phyloP scores from a whole-genome alignment of 1,284 basidiomycete species.

The Tilletiopsis washingtonensis region DNA sequence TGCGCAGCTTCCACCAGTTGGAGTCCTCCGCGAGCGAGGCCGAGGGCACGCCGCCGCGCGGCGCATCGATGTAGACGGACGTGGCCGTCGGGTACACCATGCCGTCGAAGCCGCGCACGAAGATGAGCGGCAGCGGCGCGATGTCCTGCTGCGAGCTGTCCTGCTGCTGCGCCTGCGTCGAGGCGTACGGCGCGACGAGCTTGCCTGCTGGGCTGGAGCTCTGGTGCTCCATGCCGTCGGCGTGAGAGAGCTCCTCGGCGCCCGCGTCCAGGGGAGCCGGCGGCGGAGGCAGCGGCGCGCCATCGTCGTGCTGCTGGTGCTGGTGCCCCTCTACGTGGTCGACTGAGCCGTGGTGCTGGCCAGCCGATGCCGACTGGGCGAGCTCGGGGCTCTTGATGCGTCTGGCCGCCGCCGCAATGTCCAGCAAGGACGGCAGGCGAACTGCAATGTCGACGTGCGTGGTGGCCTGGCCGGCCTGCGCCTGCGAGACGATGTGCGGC shows the following conservation, averaged over 20 bases:
- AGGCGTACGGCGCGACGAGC: constrained; percentile 19
- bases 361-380: no score
- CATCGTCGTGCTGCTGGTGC: no score
- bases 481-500: constrained; percentile 18
- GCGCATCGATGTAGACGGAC: constrained; percentile 29
- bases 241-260: constrained; percentile 3
- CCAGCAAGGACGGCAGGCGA: no score
- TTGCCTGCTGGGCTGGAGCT: neutral
- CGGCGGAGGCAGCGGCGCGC: constrained; percentile 23
- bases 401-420: no score
- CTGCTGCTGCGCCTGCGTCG: no score
- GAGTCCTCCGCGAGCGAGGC: neutral
- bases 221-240: neutral
- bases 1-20: constrained; percentile 28
- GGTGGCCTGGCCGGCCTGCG: no score
- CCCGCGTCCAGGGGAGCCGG: constrained; percentile 13
- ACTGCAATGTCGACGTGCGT: no score
- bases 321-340: no score
- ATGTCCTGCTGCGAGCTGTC: no score
- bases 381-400: no score
- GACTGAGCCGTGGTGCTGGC: no score
- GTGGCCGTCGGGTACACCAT: constrained; percentile 36
- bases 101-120: constrained; percentile 39
- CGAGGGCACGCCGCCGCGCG: constrained; percentile 7
- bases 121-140: constrained; percentile 39